Conservation (phyloP, 2,329 filamentous ascomycete species). For the Xylaria sp. region DNA sequence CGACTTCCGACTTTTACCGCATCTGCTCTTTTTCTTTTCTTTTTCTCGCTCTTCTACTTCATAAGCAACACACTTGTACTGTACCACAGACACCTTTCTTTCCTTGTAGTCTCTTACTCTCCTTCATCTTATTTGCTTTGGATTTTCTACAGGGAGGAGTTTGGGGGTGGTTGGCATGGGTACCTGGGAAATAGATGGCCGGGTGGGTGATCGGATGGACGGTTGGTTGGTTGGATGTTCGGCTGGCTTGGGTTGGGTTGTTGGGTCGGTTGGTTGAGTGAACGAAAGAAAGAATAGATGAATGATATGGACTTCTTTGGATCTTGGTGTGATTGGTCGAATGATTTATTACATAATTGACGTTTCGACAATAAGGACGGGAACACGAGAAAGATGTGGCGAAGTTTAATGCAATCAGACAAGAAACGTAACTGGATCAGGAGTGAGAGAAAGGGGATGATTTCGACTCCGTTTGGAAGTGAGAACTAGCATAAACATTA, state of each 20-base stretch:
- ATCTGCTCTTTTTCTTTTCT: not conserved
- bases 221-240: not conserved
- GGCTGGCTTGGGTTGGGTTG: not conserved
- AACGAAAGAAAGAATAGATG: slow-evolving; percentile 20
- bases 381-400: not conserved
- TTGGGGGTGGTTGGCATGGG: not conserved
- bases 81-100: not conserved
- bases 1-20: not conserved
- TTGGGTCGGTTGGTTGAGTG: not conserved
- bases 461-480: too few species aligned
- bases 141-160: slow-evolving; percentile 9
- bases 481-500: too few species aligned
- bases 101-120: not conserved
- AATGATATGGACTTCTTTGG: slow-evolving; percentile 5
- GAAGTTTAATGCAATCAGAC: not conserved
- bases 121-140: not conserved
- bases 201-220: not conserved
- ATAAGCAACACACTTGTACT: slow-evolving; percentile 2
- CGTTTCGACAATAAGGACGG: not conserved
- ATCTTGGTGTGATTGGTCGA: not conserved
- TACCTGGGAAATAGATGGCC: slow-evolving; percentile 12
- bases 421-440: not conserved
- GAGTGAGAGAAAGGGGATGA: not conserved
- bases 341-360: not conserved
- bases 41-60: not conserved